phyloP scores from a whole-genome alignment of 176 grass and related monocot genomes.

The Cenchrus americanus region DNA sequence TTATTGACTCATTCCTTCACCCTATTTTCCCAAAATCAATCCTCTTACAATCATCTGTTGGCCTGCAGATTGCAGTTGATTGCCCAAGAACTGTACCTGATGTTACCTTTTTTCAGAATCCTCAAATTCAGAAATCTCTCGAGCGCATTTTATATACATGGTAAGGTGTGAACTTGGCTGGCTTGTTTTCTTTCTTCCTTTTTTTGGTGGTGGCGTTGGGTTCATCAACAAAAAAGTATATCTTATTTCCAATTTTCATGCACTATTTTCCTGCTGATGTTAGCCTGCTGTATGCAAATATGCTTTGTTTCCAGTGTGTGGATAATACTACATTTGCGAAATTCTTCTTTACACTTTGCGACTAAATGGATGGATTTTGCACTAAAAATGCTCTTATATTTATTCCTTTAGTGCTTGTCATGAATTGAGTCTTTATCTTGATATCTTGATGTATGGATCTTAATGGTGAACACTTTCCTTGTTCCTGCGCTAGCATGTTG shows the following conservation, averaged over 20 bases:
- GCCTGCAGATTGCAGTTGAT: conserved; percentile 71
- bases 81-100: conserved; percentile 90
- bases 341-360: background rate
- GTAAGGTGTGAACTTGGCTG: conserved; percentile 49
- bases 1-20: background rate
- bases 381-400: background rate
- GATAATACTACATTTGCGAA: background rate
- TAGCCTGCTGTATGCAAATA: background rate
- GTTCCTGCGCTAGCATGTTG: background rate
- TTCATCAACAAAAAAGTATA: background rate
- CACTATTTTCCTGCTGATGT: background rate
- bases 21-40: background rate
- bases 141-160: conserved; percentile 96
- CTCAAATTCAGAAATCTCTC: conserved; percentile 91
- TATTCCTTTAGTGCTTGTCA: background rate
- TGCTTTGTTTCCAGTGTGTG: background rate
- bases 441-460: background rate
- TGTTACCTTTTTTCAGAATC: conserved; percentile 82
- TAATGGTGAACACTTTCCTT: background rate
- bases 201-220: background rate
- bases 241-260: background rate
- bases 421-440: background rate
- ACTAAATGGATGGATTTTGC: background rate
- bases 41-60: background rate
- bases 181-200: background rate